Evolutionary conservation across 176 grass and related monocot genomes (phyloP).

Genomic region (Oropetium thomaeum): DNA sequence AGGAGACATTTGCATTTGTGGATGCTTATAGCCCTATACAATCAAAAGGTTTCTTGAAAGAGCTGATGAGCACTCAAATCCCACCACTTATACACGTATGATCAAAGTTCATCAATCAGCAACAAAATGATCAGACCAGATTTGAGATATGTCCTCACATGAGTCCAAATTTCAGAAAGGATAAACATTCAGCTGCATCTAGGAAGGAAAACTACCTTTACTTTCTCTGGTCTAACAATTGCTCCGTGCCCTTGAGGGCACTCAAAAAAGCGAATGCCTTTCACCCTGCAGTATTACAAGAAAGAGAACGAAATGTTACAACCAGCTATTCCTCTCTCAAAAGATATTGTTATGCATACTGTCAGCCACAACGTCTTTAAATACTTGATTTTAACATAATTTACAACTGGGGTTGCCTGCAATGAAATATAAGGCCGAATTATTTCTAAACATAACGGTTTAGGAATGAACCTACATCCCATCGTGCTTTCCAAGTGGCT

Average conservation of each 20-base stretch:
- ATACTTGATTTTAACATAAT: background rate
- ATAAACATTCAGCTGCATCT: no score
- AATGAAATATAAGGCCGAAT: background rate
- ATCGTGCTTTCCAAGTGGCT: slow-evolving; percentile 92
- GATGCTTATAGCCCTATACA: background rate
- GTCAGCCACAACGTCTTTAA: background rate
- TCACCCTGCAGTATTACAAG: slow-evolving; percentile 64
- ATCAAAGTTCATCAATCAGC: background rate
- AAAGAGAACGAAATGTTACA: slow-evolving; percentile 14
- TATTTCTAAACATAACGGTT: background rate
- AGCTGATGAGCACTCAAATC: background rate
- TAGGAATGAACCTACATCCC: slow-evolving; percentile 71
- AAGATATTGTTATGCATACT: background rate
- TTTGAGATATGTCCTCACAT: background rate
- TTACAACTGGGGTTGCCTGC: background rate
- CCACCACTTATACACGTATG: background rate
- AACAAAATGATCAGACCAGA: background rate
- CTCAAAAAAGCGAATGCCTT: slow-evolving; percentile 70
- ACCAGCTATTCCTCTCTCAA: background rate
- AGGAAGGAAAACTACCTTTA: slow-evolving; percentile 58
- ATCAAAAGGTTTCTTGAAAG: background rate
- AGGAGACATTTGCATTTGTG: background rate
- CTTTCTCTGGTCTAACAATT: slow-evolving; percentile 90
- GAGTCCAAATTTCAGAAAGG: background rate
- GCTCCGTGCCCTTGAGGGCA: slow-evolving; percentile 84